Base-by-base conservation (phyloP, 345 rosid species). In the Ceriops tagal region DNA sequence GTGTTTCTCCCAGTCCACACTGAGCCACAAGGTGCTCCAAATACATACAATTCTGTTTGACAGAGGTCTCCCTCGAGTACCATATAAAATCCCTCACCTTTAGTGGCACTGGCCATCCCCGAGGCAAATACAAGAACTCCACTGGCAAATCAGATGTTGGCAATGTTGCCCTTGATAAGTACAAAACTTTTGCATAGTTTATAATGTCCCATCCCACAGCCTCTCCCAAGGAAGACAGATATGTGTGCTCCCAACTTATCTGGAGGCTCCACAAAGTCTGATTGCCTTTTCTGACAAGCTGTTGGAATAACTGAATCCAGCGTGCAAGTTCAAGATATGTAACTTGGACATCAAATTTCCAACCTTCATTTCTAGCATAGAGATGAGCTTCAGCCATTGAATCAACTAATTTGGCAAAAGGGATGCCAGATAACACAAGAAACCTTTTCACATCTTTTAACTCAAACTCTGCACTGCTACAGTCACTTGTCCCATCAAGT, bases 231-330 rank as follows among this genome's bases (percentile, higher is more conserved):
- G 98, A 85, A 58, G 91, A 92, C 62, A 89, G 81, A 82, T 91
- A 93, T n/a, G 88, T 87, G 74, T 91, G 95, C 74, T 88, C 95
- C 96, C 95, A 93, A 78, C 97, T 89, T 70, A 83, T 79, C 58
- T 86, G 88, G 47, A 93, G 86, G 70, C 98, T 93, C 98, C 97
- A 91, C 35, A 79, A 16, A 60, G 85, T 84, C 71, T 76, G 86
- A 78, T 84, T 87, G 16, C 98, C 97, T 73, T 78, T 88, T 72
- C 69, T 67, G 66, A 89, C 81, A 79, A 93, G 93, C 75, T 83
- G 86, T 78, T 89, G 90, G 72, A 89, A 91, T 66, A 93, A 82
- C 62, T 86, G 87, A 78, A 86, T 83, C 98, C 97, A 91, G 47
- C 88, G 90, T 43, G 86, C 84, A 74, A 91, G 96, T 84, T 93